Evolutionary conservation across 331 rosid species (phyloP), one percentile per base, ranked within the genome.

Genomic region (Malus hybrid): DNA sequence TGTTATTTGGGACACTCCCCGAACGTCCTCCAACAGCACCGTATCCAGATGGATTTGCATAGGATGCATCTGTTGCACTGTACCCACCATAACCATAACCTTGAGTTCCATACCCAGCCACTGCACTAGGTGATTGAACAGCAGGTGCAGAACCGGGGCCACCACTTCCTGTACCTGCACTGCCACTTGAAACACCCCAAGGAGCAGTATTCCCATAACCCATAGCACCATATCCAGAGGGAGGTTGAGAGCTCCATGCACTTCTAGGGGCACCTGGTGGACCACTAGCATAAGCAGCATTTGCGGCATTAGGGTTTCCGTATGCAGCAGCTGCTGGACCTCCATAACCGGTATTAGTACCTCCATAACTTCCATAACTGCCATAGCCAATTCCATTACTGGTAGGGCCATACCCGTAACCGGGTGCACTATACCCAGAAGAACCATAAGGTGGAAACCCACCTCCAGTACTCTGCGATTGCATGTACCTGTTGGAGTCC

Each of bases 401-500:
- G 7, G 97, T 90, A 15, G 97, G 91, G 80, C 90, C 97, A 90
- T 92, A 95, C 15, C 99, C 99, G 79, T 95, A 92, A 28, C 91
- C 91, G 32, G 97, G 82, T 77, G 96, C 82, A 73, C 78, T 82
- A 57, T 91, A 91, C 18, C 92, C 97, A 22, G 97, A 87, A 67
- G 97, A 89, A 78, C 97, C 92, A 89, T 95, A 92, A 56, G 99
- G 90, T 60, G 99, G 89, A 84, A 88, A 95, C 53, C 93, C 97
- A 74, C 89, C 97, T 15, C 93, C 92, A 67, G 93, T 71, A 24
- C 87, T 86, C 83, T 88, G 98, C 53, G 97, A 81, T 52, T 90
- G 98, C 87, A 92, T 78, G 79, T 92, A 95, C 88, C 99, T 90
- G 78, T 75, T 87, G 61, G 99, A 92, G 85, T 92, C 99, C 85